Evolutionary conservation across 257 asterid species (phyloP).

Genomic region (Solanum chiquidenum): DNA sequence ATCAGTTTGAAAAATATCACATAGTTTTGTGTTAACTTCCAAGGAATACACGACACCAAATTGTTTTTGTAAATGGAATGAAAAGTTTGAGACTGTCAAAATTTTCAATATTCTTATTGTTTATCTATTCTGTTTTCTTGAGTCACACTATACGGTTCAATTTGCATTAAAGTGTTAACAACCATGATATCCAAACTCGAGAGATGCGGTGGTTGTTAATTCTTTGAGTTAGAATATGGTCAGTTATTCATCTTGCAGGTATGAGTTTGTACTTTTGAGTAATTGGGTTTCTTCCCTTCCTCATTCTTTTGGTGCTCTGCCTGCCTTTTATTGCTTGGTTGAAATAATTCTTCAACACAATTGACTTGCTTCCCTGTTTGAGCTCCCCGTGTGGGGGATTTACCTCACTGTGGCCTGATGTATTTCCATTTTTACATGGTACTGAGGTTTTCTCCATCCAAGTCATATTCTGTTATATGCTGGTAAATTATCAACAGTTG

Average conservation of each 20-base stretch:
- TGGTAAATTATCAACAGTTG: background rate
- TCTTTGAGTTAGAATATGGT: background rate
- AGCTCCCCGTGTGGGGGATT: background rate
- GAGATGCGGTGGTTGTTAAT: background rate
- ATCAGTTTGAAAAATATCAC: background rate
- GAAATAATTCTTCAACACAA: background rate
- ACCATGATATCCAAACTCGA: background rate
- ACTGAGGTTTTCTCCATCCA: background rate
- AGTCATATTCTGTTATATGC: background rate
- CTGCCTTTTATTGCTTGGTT: background rate
- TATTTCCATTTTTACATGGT: background rate
- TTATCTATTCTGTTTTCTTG: background rate
- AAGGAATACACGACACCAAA: background rate
- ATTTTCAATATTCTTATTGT: background rate
- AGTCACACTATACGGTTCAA: background rate
- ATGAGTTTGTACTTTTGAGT: background rate
- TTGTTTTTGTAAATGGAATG: background rate
- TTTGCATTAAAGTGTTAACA: background rate
- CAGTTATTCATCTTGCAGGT: background rate
- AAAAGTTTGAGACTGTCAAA: background rate
- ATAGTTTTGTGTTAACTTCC: background rate
- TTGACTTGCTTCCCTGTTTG: background rate
- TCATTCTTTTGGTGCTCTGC: background rate
- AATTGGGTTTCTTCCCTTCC: background rate
- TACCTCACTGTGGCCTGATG: background rate